phyloP scores from a whole-genome alignment of 805 yeast species.

The Spathaspora sp. region DNA sequence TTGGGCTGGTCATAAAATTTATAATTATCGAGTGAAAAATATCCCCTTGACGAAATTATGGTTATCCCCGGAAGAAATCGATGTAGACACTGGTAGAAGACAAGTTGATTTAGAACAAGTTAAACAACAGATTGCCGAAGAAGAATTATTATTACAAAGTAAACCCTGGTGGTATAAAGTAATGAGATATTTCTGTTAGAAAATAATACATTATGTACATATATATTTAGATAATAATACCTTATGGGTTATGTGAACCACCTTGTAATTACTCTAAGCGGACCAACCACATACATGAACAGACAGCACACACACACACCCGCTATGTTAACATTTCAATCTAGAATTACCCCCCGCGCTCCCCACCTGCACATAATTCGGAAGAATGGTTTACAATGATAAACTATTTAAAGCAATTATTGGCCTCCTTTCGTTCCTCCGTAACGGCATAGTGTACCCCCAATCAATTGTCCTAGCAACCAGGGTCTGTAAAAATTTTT shows the following conservation, averaged over 20 bases:
- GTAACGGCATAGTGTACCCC: too few species aligned
- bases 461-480: too few species aligned
- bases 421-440: too few species aligned
- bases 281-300: too few species aligned
- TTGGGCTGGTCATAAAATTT: constrained; percentile 52
- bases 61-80: constrained; percentile 48
- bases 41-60: constrained; percentile 29
- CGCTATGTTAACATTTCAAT: too few species aligned
- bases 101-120: constrained; percentile 51
- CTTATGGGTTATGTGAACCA: background rate
- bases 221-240: background rate
- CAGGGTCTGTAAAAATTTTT: too few species aligned
- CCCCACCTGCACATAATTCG: too few species aligned
- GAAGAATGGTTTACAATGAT: too few species aligned
- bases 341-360: too few species aligned
- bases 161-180: constrained; percentile 12
- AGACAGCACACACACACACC: too few species aligned
- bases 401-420: too few species aligned
- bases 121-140: constrained; percentile 52
- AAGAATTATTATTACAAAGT: constrained; percentile 8
- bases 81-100: constrained; percentile 62
- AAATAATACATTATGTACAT: background rate
- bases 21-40: constrained; percentile 23
- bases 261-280: too few species aligned
- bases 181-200: constrained; percentile 14